phyloP scores from a whole-genome alignment of 1,284 basidiomycete genomes.

The Leccinum glutinopallens region DNA sequence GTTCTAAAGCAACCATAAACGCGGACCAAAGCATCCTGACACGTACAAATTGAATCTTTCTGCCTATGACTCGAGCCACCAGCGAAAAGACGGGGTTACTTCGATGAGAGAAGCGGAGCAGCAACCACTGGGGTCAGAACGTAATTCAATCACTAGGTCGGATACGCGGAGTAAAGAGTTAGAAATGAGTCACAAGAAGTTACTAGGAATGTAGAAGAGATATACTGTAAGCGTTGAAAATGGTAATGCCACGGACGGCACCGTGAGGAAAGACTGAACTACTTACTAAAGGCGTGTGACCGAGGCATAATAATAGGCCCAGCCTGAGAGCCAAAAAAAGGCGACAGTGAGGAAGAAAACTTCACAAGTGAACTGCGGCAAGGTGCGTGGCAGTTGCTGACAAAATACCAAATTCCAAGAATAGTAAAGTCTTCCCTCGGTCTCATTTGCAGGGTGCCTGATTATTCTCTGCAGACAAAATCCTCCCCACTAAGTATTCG shows the following conservation, averaged over 20 bases:
- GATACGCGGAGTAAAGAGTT: background rate
- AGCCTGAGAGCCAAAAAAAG: no score
- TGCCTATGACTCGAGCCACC: slow-evolving; percentile 1
- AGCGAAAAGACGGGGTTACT: background rate
- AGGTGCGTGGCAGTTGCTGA: no score
- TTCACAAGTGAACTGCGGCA: no score
- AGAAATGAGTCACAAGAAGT: background rate
- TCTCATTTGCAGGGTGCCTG: no score
- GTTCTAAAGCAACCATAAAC: slow-evolving; percentile 8
- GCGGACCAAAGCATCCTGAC: slow-evolving; percentile 4
- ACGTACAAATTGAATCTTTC: slow-evolving; percentile 13
- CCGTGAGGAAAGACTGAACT: background rate
- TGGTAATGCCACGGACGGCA: background rate
- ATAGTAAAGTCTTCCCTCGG: no score
- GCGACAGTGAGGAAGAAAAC: no score
- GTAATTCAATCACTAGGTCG: background rate
- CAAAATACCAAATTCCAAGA: no score
- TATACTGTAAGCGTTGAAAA: background rate
- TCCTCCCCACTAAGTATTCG: no score
- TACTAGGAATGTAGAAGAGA: background rate
- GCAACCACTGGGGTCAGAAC: background rate
- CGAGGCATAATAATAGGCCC: no score
- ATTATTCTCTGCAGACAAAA: no score
- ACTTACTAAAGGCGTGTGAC: no score
- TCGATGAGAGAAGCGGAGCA: background rate